Percentiles rank a stretch among this genome's conserved stretches.
Conservation (phyloP, 192 early-diverging fungal genomes). For the Podila verticillata region DNA sequence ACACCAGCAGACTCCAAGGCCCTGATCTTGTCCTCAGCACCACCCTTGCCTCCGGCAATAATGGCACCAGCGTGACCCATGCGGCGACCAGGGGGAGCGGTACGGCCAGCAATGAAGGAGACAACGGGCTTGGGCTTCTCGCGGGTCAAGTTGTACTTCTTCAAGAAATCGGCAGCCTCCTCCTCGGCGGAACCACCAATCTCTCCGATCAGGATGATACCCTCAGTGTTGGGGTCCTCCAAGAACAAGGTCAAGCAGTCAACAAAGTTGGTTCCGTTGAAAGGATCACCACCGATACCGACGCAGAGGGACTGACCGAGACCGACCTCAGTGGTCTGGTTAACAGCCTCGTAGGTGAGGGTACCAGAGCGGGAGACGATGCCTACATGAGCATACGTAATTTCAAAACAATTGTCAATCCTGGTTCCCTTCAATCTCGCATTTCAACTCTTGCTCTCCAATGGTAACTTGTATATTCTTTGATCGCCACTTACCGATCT, state of each 20-base stretch:
- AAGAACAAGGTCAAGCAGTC: constrained; percentile 97
- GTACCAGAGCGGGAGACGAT: constrained; percentile 99
- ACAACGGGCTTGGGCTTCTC: constrained; percentile 96
- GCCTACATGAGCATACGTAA: constrained; percentile 58
- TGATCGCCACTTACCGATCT: background rate
- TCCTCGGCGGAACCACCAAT: constrained; percentile 99
- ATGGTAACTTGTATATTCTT: no score
- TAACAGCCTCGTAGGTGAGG: constrained; percentile 98
- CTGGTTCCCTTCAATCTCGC: no score
- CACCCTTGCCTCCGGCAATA: constrained; percentile 99
- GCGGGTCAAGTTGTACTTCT: constrained; percentile 90
- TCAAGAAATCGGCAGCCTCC: constrained; percentile 97
- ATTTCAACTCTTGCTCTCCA: no score
- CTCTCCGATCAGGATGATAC: constrained; percentile 99
- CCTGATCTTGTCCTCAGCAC: constrained; percentile 97
- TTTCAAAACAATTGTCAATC: no score
- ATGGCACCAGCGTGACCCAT: constrained; percentile 99
- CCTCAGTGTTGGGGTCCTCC: constrained; percentile 94
- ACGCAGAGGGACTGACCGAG: constrained; percentile 97
- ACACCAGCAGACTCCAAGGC: constrained; percentile 97
- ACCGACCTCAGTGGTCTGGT: constrained; percentile 95
- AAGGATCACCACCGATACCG: constrained; percentile 99
- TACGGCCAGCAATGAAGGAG: constrained; percentile 99
- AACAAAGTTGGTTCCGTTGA: constrained; percentile 99
- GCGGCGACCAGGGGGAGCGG: constrained; percentile 97